A percentile compares a stretch with the other conserved stretches of the same genome.
Conservation (phyloP, 371 early-diverging fungal species). For the Scutellospora calospora region DNA sequence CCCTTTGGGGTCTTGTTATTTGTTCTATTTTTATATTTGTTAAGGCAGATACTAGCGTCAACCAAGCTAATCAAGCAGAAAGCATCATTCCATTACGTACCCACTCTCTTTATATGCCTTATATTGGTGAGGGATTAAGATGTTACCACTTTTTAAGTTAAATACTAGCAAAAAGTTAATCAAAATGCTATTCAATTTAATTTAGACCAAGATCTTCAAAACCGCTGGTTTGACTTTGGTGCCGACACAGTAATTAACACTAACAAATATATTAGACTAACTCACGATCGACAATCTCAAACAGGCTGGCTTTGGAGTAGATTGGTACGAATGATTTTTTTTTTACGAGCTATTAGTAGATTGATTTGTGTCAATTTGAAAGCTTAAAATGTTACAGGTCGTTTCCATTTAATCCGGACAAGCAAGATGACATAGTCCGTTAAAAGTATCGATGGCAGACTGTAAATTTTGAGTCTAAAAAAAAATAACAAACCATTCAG, state of each 20-base stretch:
- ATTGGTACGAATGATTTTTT: constrained; percentile 54
- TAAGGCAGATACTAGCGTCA: constrained; percentile 8
- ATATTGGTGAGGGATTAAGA: constrained; percentile 63
- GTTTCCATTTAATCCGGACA: too few species aligned
- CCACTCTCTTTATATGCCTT: constrained; percentile 74
- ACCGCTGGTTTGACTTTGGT: constrained; percentile 79
- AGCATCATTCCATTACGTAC: constrained; percentile 61
- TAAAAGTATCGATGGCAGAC: too few species aligned
- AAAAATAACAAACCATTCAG: too few species aligned
- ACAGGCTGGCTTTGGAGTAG: constrained; percentile 90
- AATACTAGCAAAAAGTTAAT: not conserved
- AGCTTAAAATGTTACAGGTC: too few species aligned
- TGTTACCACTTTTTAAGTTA: not conserved
- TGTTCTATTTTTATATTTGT: not conserved
- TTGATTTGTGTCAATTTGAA: not conserved
- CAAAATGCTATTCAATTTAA: not conserved
- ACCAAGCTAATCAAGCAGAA: constrained; percentile 33
- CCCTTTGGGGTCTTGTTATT: not conserved
- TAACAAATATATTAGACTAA: constrained; percentile 81
- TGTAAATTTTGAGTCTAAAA: too few species aligned
- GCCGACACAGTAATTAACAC: constrained; percentile 78
- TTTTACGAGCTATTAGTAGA: not conserved
- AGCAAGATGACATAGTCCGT: too few species aligned
- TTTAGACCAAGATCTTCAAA: constrained; percentile 72
- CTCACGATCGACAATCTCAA: constrained; percentile 81